Conservation (phyloP, 768 basidiomycete genomes). For the Gymnopilus junonius region DNA sequence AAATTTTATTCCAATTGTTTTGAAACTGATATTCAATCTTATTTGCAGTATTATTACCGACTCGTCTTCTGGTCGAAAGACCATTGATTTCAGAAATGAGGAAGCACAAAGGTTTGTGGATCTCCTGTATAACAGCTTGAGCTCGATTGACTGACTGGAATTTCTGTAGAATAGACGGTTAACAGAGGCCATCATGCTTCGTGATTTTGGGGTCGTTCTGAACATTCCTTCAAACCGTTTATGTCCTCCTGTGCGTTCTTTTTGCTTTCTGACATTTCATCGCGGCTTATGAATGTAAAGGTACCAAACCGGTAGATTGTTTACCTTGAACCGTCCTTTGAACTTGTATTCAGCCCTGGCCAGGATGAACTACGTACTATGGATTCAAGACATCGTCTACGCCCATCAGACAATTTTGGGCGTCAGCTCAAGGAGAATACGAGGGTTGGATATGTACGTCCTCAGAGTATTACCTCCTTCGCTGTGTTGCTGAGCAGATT, state of each 20-base stretch:
- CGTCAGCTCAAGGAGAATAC: constrained; percentile 28
- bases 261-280: neutral
- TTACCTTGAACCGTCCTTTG: neutral
- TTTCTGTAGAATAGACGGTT: constrained; percentile 55
- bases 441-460: constrained; percentile 76
- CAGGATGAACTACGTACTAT: constrained; percentile 87
- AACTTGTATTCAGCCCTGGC: neutral
- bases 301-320: constrained; percentile 69
- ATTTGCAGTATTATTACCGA: constrained; percentile 18
- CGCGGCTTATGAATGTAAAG: constrained; percentile 34
- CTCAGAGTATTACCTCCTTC: neutral
- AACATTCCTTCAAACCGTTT: constrained; percentile 71
- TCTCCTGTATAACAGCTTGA: neutral
- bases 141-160: neutral
- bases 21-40: neutral
- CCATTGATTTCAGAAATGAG: constrained; percentile 80
- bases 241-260: constrained; percentile 81
- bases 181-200: constrained; percentile 76
- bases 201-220: constrained; percentile 73
- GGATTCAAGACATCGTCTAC: constrained; percentile 74
- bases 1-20: neutral
- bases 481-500: neutral
- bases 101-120: constrained; percentile 63
- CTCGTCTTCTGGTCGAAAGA: constrained; percentile 29
- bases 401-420: constrained; percentile 26